Conservation (phyloP, 441 rosid species). For the Manihot esculenta region DNA sequence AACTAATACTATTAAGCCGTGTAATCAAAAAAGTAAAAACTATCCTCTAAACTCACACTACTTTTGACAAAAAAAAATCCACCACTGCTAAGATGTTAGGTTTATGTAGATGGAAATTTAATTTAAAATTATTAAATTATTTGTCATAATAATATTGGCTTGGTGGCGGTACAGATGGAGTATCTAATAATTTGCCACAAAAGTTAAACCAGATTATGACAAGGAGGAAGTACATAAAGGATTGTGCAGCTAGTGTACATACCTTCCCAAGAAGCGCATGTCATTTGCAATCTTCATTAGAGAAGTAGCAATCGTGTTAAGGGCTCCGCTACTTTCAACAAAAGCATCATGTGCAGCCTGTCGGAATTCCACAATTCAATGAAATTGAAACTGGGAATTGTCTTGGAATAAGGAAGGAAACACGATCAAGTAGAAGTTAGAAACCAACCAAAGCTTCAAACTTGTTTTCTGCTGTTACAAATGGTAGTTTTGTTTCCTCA, state of each 20-base stretch:
- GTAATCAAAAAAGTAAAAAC: too few species aligned
- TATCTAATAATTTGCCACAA: too few species aligned
- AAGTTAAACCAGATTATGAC: conserved; percentile 15
- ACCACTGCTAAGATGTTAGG: too few species aligned
- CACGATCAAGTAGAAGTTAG: conserved; percentile 17
- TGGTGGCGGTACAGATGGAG: too few species aligned
- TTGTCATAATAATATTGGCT: too few species aligned
- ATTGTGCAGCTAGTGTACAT: conserved; percentile 11
- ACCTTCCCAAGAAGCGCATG: conserved; percentile 91
- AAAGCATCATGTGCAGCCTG: conserved; percentile 99
- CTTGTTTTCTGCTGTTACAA: conserved; percentile 90
- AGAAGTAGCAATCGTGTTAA: conserved; percentile 77
- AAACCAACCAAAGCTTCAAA: conserved; percentile 90
- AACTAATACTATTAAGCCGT: too few species aligned
- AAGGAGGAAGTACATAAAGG: not conserved
- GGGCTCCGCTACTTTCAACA: conserved; percentile 95
- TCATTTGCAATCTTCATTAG: conserved; percentile 95
- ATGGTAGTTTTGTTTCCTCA: conserved; percentile 85
- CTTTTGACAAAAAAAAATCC: too few species aligned
- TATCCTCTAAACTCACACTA: too few species aligned
- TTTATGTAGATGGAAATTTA: too few species aligned
- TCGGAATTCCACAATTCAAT: conserved; percentile 5
- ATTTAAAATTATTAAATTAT: too few species aligned
- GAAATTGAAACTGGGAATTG: conserved; percentile 3
- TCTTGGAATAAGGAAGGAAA: conserved; percentile 4